These are phyloP conservation scores for Salvia miltiorrhiza DNA, from an alignment of 257 asterid species.

Conservation along the genomic window DNA sequence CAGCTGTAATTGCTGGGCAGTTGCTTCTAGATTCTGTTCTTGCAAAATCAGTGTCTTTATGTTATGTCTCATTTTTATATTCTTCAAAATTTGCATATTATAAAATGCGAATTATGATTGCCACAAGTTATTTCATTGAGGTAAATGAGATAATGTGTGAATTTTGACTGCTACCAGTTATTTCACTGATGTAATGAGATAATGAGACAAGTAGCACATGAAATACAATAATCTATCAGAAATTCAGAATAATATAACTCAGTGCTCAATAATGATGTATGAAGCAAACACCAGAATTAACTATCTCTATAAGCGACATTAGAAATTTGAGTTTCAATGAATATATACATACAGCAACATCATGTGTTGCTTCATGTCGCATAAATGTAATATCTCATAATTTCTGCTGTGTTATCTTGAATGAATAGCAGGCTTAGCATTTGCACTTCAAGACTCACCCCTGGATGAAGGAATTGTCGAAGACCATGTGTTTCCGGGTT, in stretches of 20 bases:
- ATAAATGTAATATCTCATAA: conserved; percentile 3
- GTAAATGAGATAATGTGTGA: too few species aligned
- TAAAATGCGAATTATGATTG: too few species aligned
- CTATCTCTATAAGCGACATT: conserved; percentile 7
- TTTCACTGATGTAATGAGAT: background rate
- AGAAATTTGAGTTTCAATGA: background rate
- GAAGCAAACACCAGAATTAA: background rate
- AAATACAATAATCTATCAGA: background rate
- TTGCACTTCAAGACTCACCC: background rate
- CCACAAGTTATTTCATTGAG: too few species aligned
- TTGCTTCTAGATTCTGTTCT: background rate
- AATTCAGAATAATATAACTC: conserved; percentile 3
- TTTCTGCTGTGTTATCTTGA: background rate
- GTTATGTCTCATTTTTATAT: background rate
- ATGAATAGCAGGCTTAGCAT: conserved; percentile 3
- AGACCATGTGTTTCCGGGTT: background rate
- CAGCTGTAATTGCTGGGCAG: background rate
- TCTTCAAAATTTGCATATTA: background rate
- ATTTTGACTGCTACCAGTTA: background rate
- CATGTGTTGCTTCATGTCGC: conserved; percentile 11
- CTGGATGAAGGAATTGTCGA: conserved; percentile 1
- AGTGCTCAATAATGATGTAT: background rate
- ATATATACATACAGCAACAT: conserved; percentile 9
- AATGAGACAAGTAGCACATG: background rate
- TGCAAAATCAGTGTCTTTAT: too few species aligned